phyloP scores from a whole-genome alignment of 257 asterid species.

The Scutellaria minor region DNA sequence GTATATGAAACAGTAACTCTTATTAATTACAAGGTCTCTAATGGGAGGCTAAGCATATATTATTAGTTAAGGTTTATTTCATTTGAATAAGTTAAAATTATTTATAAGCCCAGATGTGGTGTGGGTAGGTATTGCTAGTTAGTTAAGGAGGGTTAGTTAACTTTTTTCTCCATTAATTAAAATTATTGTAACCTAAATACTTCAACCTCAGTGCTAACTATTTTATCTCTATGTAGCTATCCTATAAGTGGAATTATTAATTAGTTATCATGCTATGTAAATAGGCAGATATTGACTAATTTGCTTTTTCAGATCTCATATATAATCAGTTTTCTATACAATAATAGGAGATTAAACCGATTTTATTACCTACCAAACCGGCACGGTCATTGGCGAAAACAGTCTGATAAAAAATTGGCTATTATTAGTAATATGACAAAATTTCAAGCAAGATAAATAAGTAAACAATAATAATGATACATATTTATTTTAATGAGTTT shows the following conservation, averaged over 20 bases:
- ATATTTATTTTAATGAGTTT: too few species aligned
- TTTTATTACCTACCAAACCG: too few species aligned
- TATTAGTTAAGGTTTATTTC: neutral
- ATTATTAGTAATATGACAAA: neutral
- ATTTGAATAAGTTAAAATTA: neutral
- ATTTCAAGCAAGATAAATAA: too few species aligned
- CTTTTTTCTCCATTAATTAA: neutral
- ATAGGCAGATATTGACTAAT: neutral
- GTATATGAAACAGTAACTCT: neutral
- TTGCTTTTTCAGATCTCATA: too few species aligned
- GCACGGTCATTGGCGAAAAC: neutral
- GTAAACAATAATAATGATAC: too few species aligned
- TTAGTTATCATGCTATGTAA: neutral
- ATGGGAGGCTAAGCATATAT: slow-evolving; percentile 2
- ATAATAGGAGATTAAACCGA: too few species aligned
- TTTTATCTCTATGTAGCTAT: neutral
- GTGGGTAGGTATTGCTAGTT: neutral
- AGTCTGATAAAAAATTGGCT: neutral
- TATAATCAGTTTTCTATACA: too few species aligned
- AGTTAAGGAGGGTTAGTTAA: slow-evolving; percentile 28
- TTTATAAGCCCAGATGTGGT: slow-evolving; percentile 1
- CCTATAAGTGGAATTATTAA: neutral
- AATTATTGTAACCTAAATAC: slow-evolving; percentile 1
- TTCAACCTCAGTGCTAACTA: neutral
- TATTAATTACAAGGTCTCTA: neutral